phyloP scores from a whole-genome alignment of 2,329 filamentous ascomycete genomes.

The Mycocentrospora acerina region DNA sequence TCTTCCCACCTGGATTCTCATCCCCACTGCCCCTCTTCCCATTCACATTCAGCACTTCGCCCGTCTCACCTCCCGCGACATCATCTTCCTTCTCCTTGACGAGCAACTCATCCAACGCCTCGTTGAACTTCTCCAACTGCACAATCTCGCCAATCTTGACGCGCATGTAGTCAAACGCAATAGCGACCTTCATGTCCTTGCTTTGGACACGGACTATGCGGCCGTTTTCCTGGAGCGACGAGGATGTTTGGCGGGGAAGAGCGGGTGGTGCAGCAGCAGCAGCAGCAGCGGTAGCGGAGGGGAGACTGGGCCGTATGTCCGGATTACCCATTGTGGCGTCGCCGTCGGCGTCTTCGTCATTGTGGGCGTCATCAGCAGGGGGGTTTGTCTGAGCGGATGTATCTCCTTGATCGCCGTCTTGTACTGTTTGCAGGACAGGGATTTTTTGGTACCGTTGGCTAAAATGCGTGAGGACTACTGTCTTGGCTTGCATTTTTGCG shows the following conservation, averaged over 20 bases:
- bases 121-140: slow-evolving; percentile 63
- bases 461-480: slow-evolving; percentile 89
- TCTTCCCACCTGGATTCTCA: slow-evolving; percentile 20
- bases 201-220: slow-evolving; percentile 42
- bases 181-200: slow-evolving; percentile 63
- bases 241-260: slow-evolving; percentile 10
- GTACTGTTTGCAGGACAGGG: slow-evolving; percentile 52
- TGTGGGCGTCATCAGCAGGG: slow-evolving; percentile 28
- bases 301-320: slow-evolving; percentile 17
- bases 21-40: slow-evolving; percentile 35
- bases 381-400: slow-evolving; percentile 14
- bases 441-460: slow-evolving; percentile 88
- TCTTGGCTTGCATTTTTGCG: slow-evolving; percentile 73
- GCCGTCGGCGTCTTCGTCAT: slow-evolving; percentile 19
- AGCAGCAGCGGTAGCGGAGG: slow-evolving; percentile 3
- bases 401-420: slow-evolving; percentile 31
- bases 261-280: slow-evolving; percentile 7
- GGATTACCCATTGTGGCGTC: slow-evolving; percentile 22
- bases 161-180: slow-evolving; percentile 79
- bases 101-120: slow-evolving; percentile 61
- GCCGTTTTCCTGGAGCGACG: slow-evolving; percentile 16
- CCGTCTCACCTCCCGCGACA: slow-evolving; percentile 6
- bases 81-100: slow-evolving; percentile 34
- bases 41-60: slow-evolving; percentile 22
- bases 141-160: slow-evolving; percentile 71